phyloP scores from a whole-genome alignment of 2,329 filamentous ascomycete genomes.

The Metarhizium guizhouense region DNA sequence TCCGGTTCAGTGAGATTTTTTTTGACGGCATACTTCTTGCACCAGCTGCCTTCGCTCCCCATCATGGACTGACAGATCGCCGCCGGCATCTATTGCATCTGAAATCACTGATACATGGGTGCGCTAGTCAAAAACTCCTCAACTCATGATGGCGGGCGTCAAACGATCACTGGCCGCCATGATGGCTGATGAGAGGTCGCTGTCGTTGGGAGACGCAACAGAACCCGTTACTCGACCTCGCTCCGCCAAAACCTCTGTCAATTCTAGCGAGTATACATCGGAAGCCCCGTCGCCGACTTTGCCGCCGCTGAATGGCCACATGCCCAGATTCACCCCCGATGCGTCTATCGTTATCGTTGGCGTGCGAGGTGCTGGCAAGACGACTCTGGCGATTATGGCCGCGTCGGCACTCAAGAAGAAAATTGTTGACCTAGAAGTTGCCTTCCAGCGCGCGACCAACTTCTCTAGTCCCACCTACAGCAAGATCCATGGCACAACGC shows the following conservation, averaged over 20 bases:
- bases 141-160: slow-evolving; percentile 24
- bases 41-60: no score
- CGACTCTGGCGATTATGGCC: slow-evolving; percentile 66
- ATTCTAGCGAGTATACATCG: slow-evolving; percentile 3
- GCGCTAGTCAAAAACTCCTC: not conserved
- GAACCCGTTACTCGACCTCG: not conserved
- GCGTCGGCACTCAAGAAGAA: slow-evolving; percentile 60
- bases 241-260: not conserved
- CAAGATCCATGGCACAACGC: slow-evolving; percentile 48
- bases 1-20: not conserved
- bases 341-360: slow-evolving; percentile 67
- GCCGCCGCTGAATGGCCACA: slow-evolving; percentile 18
- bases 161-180: slow-evolving; percentile 30
- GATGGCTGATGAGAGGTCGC: slow-evolving; percentile 18
- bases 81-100: not conserved
- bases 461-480: slow-evolving; percentile 55
- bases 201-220: slow-evolving; percentile 7
- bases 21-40: not conserved
- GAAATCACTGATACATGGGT: not conserved
- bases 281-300: slow-evolving; percentile 17
- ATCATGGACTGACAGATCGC: no score
- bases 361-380: slow-evolving; percentile 66
- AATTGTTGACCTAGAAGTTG: slow-evolving; percentile 59
- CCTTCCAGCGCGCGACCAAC: slow-evolving; percentile 57
- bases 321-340: slow-evolving; percentile 42